phyloP scores from a whole-genome alignment of 352 stramenopile species.

The Phytopythium ostracodes region DNA sequence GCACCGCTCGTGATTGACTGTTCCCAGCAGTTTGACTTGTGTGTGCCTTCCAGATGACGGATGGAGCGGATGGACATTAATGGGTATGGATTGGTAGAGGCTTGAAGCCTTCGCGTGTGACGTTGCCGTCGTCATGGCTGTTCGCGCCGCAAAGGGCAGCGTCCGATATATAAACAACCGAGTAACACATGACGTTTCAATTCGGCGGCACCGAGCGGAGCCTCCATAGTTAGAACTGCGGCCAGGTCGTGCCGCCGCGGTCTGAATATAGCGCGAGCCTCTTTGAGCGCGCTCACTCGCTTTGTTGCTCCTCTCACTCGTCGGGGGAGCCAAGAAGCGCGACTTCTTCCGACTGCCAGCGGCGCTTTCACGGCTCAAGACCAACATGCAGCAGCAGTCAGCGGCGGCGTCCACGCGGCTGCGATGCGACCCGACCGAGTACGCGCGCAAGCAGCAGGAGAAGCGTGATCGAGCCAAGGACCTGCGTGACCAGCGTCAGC shows the following conservation, averaged over 20 bases:
- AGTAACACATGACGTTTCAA: background rate
- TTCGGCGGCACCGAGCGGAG: background rate
- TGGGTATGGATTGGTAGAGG: too few relatives aligned
- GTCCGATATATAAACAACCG: background rate
- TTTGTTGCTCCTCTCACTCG: background rate
- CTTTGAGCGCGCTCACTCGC: background rate
- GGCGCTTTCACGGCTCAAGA: background rate
- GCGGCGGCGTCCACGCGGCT: slow-evolving; percentile 33
- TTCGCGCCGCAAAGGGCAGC: background rate
- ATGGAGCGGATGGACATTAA: too few relatives aligned
- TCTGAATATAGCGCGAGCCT: background rate
- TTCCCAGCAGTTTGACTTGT: too few relatives aligned
- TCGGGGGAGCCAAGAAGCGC: background rate
- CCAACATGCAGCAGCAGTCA: slow-evolving; percentile 16
- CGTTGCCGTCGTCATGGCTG: background rate
- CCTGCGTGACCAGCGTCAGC: slow-evolving; percentile 61
- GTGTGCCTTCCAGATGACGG: too few relatives aligned
- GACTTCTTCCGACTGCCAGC: background rate
- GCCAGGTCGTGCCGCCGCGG: background rate
- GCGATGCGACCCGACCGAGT: slow-evolving; percentile 75
- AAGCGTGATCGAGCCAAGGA: slow-evolving; percentile 75
- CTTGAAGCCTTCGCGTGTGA: too few relatives aligned
- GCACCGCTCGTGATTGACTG: too few relatives aligned
- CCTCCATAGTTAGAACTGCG: background rate
- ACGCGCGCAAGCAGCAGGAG: slow-evolving; percentile 74